Percentiles rank a stretch among this genome's conserved stretches.
Evolutionary conservation across 2,329 filamentous ascomycete species (phyloP).

Genomic region (Coniochaeta sp.): DNA sequence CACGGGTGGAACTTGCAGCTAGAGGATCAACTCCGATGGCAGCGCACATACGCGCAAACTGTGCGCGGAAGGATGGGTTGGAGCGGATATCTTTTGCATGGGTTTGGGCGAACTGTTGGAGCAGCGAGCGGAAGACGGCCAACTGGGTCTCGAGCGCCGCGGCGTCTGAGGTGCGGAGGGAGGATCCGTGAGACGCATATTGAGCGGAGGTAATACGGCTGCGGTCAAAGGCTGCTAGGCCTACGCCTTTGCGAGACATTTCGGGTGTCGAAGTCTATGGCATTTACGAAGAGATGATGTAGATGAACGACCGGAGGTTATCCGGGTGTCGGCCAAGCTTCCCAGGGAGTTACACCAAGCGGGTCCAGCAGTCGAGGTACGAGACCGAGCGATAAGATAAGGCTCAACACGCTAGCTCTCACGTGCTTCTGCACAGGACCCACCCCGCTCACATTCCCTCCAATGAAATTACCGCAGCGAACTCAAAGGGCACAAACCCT

Average conservation of each 20-base stretch:
- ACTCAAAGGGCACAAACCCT: slow-evolving; percentile 1
- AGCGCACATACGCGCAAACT: slow-evolving; percentile 97
- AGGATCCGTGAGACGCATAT: slow-evolving; percentile 83
- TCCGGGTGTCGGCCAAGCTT: too few relatives aligned
- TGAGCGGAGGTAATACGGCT: slow-evolving; percentile 78
- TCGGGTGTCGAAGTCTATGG: neutral
- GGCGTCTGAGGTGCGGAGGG: slow-evolving; percentile 76
- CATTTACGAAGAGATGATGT: neutral
- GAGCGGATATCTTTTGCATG: slow-evolving; percentile 95
- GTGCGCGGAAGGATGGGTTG: slow-evolving; percentile 87
- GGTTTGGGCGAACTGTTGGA: slow-evolving; percentile 91
- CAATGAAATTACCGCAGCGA: neutral
- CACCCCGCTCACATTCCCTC: neutral
- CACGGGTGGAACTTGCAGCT: slow-evolving; percentile 53
- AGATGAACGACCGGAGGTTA: neutral
- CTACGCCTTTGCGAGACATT: slow-evolving; percentile 76
- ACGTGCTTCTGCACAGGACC: neutral
- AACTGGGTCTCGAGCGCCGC: slow-evolving; percentile 87
- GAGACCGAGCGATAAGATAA: neutral
- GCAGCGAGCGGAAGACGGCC: slow-evolving; percentile 87
- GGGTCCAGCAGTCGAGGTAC: neutral
- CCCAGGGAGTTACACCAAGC: neutral
- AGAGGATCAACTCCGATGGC: slow-evolving; percentile 95
- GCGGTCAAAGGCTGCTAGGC: slow-evolving; percentile 83
- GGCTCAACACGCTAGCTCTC: neutral